Evolutionary conservation across 1,284 basidiomycete genomes (phyloP).

Genomic region (Phlebopus sp.): DNA sequence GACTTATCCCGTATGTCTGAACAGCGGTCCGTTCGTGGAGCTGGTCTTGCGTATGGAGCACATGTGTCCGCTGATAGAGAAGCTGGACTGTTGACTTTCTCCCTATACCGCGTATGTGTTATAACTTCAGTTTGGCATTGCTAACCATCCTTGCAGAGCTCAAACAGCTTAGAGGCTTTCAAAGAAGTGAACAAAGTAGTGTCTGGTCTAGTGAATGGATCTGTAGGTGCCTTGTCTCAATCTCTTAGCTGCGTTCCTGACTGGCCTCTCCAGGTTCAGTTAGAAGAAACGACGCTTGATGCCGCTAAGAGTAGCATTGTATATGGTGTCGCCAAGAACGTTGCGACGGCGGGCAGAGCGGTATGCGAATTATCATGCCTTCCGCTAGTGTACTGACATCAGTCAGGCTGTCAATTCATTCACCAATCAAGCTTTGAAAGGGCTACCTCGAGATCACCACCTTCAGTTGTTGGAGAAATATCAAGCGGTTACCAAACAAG

Average conservation of each 20-base stretch:
- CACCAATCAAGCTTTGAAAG: slow-evolving; percentile 83
- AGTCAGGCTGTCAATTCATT: slow-evolving; percentile 75
- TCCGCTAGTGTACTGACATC: slow-evolving; percentile 3
- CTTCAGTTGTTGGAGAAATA: slow-evolving; percentile 76
- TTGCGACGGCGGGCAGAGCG: slow-evolving; percentile 83
- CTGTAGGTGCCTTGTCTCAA: slow-evolving; percentile 48
- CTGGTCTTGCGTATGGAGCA: slow-evolving; percentile 93
- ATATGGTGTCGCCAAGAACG: slow-evolving; percentile 75
- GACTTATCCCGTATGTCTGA: slow-evolving; percentile 14
- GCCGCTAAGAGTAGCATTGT: slow-evolving; percentile 92
- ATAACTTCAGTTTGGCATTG: not conserved
- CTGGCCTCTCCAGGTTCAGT: slow-evolving; percentile 55
- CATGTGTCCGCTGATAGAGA: slow-evolving; percentile 79
- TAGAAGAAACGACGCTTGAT: slow-evolving; percentile 85
- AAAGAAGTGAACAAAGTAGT: slow-evolving; percentile 78
- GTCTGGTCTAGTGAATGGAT: slow-evolving; percentile 71
- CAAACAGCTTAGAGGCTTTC: slow-evolving; percentile 84
- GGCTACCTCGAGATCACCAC: slow-evolving; percentile 71
- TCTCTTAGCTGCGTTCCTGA: not conserved
- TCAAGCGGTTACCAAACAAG: slow-evolving; percentile 74
- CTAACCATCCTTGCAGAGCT: slow-evolving; percentile 56
- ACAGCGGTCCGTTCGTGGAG: slow-evolving; percentile 83
- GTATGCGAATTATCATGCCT: slow-evolving; percentile 45
- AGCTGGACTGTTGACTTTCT: slow-evolving; percentile 78
- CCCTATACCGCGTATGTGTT: slow-evolving; percentile 71